Percentiles rank a stretch among this genome's conserved stretches.
Evolutionary conservation across 306 rosid species (phyloP).

Genomic region (Cotoneaster glaucophyllus): DNA sequence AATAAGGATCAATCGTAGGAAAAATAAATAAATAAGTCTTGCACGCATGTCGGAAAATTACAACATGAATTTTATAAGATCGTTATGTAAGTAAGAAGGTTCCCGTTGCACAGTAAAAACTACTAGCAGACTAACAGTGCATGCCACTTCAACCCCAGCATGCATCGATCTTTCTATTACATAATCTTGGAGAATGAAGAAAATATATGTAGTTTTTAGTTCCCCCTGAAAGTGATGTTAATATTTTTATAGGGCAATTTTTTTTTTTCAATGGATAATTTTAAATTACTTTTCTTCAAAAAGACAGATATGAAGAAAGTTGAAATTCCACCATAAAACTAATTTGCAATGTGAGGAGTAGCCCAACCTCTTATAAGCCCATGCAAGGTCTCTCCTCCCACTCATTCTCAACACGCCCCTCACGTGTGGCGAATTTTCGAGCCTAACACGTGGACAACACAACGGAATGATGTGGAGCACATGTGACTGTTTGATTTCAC

Average conservation of each 20-base stretch:
- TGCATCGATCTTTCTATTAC: neutral
- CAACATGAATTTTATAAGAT: neutral
- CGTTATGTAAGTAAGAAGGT: neutral
- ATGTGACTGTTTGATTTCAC: too few species aligned
- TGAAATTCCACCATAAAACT: too few species aligned
- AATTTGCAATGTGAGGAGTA: too few species aligned
- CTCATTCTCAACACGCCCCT: too few species aligned
- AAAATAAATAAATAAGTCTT: neutral
- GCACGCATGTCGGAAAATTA: neutral
- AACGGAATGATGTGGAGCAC: too few species aligned
- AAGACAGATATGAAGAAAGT: neutral
- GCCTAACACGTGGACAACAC: too few species aligned
- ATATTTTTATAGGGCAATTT: neutral
- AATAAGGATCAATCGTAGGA: neutral
- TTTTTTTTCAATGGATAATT: too few species aligned
- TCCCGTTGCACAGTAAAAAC: neutral
- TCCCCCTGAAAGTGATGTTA: neutral
- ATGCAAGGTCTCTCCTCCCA: too few species aligned
- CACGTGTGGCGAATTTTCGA: too few species aligned
- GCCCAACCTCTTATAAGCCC: too few species aligned
- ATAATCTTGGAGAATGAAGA: neutral
- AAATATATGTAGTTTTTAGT: neutral
- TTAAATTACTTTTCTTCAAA: neutral
- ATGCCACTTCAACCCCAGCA: neutral
- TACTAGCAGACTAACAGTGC: neutral